Conservation (phyloP, 148 eudicot genomes). For the Arctostaphylos glauca region DNA sequence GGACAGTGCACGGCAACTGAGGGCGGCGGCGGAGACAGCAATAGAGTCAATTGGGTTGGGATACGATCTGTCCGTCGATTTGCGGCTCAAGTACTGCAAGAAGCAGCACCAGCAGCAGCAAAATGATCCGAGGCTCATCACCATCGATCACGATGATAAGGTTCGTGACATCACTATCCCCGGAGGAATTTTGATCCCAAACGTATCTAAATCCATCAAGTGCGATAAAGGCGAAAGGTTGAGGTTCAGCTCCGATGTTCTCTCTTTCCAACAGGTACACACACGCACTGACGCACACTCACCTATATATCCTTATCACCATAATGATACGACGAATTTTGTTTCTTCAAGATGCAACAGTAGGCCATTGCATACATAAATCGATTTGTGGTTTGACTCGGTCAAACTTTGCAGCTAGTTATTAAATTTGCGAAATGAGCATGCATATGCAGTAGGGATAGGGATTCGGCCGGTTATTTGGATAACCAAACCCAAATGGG, state of each 20-base stretch:
- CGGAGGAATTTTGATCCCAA: constrained; percentile 41
- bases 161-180: constrained; percentile 45
- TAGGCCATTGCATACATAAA: background rate
- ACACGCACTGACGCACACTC: background rate
- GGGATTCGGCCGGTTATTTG: too few relatives aligned
- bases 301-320: background rate
- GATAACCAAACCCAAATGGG: too few relatives aligned
- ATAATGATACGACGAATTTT: background rate
- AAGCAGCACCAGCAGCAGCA: constrained; percentile 6
- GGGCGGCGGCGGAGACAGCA: constrained; percentile 43
- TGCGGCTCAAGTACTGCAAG: constrained; percentile 46
- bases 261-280: constrained; percentile 50
- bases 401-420: background rate
- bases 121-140: constrained; percentile 29
- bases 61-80: constrained; percentile 36
- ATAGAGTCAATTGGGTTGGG: constrained; percentile 43
- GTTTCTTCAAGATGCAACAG: background rate
- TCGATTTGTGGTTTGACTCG: background rate
- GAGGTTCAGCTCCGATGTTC: constrained; percentile 47
- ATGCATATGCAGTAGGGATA: background rate
- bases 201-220: constrained; percentile 43
- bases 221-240: constrained; percentile 52
- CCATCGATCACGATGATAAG: constrained; percentile 39
- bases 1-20: constrained; percentile 27
- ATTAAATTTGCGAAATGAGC: background rate